Evolutionary conservation across 2,329 filamentous ascomycete genomes (phyloP), one percentile per base, ranked within the genome.

Genomic region (Diaporthe velutina): DNA sequence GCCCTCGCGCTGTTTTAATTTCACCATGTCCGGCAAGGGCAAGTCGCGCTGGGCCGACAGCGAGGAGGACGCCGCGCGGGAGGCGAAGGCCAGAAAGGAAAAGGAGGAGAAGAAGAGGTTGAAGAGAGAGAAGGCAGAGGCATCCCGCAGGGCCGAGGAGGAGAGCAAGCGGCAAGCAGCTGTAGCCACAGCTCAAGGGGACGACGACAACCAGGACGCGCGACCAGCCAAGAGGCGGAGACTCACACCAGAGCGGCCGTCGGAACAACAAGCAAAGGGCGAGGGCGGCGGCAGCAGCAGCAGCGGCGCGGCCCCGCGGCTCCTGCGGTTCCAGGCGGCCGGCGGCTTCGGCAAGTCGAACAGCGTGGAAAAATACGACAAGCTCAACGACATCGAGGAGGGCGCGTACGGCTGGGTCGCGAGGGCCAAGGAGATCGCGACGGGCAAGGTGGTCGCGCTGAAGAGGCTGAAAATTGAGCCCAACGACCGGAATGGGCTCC

Each of bases 401-500:
- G 97, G 97, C 48, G 95, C 95, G 12, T 99, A 99, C 83, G 97
- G 97, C 60, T 96, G 93, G 90, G 97, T 99, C 6, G 96, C 96
- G 72, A 90, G 97, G 74, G 97, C 95, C 17, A 92, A 89, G 76
- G 93, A 97, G 79, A 87, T 89, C 42, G 85, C 87, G 5, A 96
- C 94, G 0, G 94, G 94, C 45, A 90, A 93, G 74, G 89, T 99
- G 9, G 96, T 98, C 28, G 97, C 97, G 19, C 87, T 99, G 77
- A 99, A 99, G 88, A 93, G 95, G 81, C 88, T 98, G 73, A 99
- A 99, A 88, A 91, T 98, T 83, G 95, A 98, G 81, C 86, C 90
- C 60, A 90, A 90, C 76, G 95, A 98, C 82, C 86, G 88, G 45
- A 85, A 84, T 33, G 95, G 95, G 10, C 92, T 98, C 78, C 96